These are phyloP conservation scores for Fusarium burgessii DNA, from an alignment of 2,329 filamentous ascomycete species.

Conservation along the genomic window DNA sequence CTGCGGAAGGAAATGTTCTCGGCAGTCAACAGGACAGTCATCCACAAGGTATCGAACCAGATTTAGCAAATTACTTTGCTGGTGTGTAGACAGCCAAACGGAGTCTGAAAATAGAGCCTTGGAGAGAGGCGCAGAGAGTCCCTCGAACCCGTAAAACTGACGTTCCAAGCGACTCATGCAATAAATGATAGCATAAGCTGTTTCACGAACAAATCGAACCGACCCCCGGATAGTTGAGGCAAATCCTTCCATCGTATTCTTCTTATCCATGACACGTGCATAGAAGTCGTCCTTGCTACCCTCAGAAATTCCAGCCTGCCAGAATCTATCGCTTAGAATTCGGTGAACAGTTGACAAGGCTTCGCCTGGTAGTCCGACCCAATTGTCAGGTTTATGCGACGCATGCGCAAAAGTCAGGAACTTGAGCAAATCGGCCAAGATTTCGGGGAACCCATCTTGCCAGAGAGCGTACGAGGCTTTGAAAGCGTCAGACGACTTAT, in stretches of 20 bases:
- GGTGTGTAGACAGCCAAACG: conserved; percentile 86
- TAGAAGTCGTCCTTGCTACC: conserved; percentile 98
- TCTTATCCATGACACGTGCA: conserved; percentile 88
- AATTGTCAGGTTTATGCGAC: conserved; percentile 88
- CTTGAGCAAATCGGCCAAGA: conserved; percentile 87
- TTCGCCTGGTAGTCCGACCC: conserved; percentile 80
- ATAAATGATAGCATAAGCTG: conserved; percentile 93
- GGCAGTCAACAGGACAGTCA: conserved; percentile 84
- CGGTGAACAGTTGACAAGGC: conserved; percentile 82
- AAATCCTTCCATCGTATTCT: conserved; percentile 89
- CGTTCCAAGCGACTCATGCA: conserved; percentile 89
- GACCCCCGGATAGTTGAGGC: conserved; percentile 93
- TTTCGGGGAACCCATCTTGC: conserved; percentile 82
- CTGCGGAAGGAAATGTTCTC: conserved; percentile 84
- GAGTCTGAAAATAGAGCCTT: conserved; percentile 87
- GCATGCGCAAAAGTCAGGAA: conserved; percentile 91
- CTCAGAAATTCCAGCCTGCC: conserved; percentile 96
- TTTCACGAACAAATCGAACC: conserved; percentile 89
- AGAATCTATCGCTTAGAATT: conserved; percentile 94
- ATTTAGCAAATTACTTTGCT: conserved; percentile 92
- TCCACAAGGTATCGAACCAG: conserved; percentile 90
- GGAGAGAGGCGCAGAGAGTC: conserved; percentile 85
- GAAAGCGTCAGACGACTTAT: conserved; percentile 78
- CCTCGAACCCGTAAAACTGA: conserved; percentile 90
- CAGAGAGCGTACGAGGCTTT: conserved; percentile 84